Conservation (phyloP, 345 rosid species). For the Lepidium sativum region DNA sequence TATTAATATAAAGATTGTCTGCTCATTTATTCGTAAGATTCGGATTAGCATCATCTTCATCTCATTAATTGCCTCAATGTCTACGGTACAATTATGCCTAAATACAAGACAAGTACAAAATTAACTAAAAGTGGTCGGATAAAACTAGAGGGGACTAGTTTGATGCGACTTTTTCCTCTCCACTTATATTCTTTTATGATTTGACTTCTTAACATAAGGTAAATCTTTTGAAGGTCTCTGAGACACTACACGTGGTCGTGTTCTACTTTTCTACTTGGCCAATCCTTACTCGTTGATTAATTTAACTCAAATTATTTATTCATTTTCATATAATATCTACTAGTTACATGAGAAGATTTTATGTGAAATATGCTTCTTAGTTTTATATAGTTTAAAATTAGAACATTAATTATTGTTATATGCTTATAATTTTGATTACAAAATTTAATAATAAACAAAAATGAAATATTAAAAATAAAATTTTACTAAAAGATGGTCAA, state of each 20-base stretch:
- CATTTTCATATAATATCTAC: background rate
- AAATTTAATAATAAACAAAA: no score
- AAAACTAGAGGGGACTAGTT: background rate
- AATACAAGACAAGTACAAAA: background rate
- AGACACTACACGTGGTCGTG: conserved; percentile 4
- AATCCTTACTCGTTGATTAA: background rate
- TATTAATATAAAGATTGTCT: background rate
- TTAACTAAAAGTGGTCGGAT: background rate
- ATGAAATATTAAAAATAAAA: no score
- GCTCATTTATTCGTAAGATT: background rate
- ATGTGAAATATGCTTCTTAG: no score
- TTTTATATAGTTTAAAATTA: no score
- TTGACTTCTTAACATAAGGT: background rate
- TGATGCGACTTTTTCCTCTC: background rate
- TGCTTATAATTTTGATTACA: no score
- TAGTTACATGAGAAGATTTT: background rate
- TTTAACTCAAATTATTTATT: background rate
- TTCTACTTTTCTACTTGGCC: no score
- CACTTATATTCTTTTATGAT: background rate
- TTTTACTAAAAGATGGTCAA: no score
- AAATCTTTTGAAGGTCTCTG: background rate
- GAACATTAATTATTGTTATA: no score
- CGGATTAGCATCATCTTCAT: background rate
- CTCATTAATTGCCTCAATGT: background rate
- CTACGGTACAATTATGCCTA: background rate